Conservation (phyloP, 768 basidiomycete species). For the Termitomyces sp. region DNA sequence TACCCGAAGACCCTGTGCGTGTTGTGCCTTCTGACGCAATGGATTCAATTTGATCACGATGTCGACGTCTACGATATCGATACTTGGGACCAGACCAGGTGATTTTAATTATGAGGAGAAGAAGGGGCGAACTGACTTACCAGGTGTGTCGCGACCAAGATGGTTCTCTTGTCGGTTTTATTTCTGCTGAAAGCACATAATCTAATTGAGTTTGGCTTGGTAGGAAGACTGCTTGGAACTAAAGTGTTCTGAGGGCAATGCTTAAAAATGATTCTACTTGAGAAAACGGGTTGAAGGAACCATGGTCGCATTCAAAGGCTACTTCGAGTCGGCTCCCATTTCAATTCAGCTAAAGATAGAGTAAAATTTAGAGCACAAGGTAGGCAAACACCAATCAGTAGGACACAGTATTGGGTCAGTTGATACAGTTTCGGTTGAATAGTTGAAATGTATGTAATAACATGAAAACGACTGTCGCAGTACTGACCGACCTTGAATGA, state of each 20-base stretch:
- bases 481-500: not conserved
- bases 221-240: slow-evolving; percentile 89
- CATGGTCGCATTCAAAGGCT: slow-evolving; percentile 15
- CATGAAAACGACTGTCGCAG: too few relatives aligned
- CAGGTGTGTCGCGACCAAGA: slow-evolving; percentile 91
- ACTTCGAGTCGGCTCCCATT: slow-evolving; percentile 86
- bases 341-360: slow-evolving; percentile 64
- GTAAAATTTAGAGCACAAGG: slow-evolving; percentile 78
- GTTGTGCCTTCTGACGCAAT: too few relatives aligned
- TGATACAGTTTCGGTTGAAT: slow-evolving; percentile 87
- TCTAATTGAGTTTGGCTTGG: slow-evolving; percentile 81
- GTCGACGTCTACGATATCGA: slow-evolving; percentile 93
- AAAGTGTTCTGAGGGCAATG: slow-evolving; percentile 86
- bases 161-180: slow-evolving; percentile 76
- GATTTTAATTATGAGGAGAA: too few relatives aligned
- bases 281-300: not conserved
- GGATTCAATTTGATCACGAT: slow-evolving; percentile 88
- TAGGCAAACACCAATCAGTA: slow-evolving; percentile 87
- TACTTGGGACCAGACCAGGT: too few relatives aligned
- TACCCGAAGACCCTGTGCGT: too few relatives aligned
- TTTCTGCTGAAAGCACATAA: slow-evolving; percentile 91
- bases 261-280: too few relatives aligned
- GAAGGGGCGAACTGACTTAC: slow-evolving; percentile 62
- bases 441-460: too few relatives aligned
- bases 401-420: slow-evolving; percentile 92